phyloP scores from a whole-genome alignment of 805 yeast species.

The Candida xyloterini region DNA sequence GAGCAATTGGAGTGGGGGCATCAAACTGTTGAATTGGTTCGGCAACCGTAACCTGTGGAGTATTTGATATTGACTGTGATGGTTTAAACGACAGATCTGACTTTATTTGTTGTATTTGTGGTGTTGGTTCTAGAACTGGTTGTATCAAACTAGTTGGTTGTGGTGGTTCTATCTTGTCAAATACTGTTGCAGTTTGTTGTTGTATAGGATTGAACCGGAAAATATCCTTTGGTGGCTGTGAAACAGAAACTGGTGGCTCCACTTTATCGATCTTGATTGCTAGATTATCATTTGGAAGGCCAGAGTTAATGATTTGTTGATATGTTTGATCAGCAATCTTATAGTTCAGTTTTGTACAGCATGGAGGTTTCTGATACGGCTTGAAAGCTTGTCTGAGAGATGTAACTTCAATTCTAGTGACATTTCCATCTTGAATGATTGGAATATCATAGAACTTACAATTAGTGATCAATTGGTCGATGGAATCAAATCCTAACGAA shows the following conservation, averaged over 20 bases:
- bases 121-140: background rate
- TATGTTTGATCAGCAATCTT: constrained; percentile 33
- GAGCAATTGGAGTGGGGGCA: background rate
- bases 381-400: constrained; percentile 36
- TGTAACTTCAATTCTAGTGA: constrained; percentile 39
- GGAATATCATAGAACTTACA: constrained; percentile 64
- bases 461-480: constrained; percentile 50
- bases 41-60: background rate
- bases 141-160: no score
- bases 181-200: background rate
- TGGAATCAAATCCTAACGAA: constrained; percentile 66
- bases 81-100: background rate
- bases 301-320: constrained; percentile 40
- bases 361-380: constrained; percentile 42
- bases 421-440: constrained; percentile 27
- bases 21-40: background rate
- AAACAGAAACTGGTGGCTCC: background rate
- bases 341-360: constrained; percentile 40
- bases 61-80: background rate
- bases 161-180: no score
- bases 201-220: background rate
- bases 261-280: constrained; percentile 5
- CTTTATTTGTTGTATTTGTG: no score
- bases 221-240: background rate
- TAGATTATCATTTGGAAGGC: constrained; percentile 25